A percentile compares a stretch with the other conserved stretches of the same genome.
Conservation (phyloP, 164 flowering plant species). For the Vitis amurensis region DNA sequence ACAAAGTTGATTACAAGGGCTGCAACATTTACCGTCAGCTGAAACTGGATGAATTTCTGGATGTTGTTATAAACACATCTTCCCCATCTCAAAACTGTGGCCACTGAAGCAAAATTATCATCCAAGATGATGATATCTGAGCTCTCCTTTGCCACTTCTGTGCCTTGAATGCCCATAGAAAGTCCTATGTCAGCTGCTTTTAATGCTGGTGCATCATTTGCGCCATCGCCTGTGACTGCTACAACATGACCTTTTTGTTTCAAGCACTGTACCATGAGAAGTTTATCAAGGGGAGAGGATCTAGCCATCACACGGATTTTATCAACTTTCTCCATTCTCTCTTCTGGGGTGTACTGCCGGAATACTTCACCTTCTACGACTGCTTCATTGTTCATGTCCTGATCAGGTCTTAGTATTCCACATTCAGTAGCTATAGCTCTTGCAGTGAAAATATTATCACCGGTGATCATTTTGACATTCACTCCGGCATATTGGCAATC, state of each 20-base stretch:
- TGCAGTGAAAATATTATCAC: conserved; percentile 65
- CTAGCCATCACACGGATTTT: conserved; percentile 65
- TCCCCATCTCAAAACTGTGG: conserved; percentile 55
- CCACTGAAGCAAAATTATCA: conserved; percentile 58
- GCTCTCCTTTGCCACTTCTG: conserved; percentile 70
- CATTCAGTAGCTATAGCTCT: conserved; percentile 66
- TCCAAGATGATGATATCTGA: conserved; percentile 66
- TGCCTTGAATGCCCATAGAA: conserved; percentile 68
- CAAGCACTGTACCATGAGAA: conserved; percentile 61
- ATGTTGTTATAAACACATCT: conserved; percentile 65
- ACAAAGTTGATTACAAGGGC: conserved; percentile 61
- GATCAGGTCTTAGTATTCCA: conserved; percentile 40
- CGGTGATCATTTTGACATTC: conserved; percentile 59
- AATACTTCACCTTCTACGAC: conserved; percentile 57
- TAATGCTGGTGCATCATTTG: conserved; percentile 63
- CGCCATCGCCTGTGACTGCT: conserved; percentile 69
- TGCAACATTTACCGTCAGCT: conserved; percentile 64
- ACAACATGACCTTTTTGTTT: conserved; percentile 66
- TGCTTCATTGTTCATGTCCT: conserved; percentile 21
- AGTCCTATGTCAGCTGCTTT: conserved; percentile 66
- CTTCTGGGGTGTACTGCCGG: conserved; percentile 40
- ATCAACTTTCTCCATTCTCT: conserved; percentile 46
- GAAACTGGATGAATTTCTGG: conserved; percentile 77
- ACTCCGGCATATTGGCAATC: conserved; percentile 56
- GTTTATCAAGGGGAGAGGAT: conserved; percentile 70